Evolutionary conservation across 2,329 filamentous ascomycete species (phyloP), one percentile per base, ranked within the genome.

Genomic region (Tolypocladium ovalisporum): DNA sequence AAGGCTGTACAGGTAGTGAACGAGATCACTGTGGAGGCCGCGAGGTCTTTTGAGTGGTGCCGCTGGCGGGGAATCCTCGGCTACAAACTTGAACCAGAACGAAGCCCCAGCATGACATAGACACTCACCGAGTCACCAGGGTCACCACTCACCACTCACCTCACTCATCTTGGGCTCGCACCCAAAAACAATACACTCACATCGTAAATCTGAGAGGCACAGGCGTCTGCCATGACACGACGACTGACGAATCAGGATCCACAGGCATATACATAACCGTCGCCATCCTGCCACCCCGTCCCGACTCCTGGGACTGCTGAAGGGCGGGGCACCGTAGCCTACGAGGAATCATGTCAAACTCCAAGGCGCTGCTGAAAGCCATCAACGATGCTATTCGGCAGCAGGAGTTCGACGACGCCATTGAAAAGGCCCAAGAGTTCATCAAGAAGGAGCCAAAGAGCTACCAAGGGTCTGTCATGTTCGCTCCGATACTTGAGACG

Each of bases 281-380:
- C 29, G 29, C 47, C 13, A 2, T 12, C 3, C 47, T 22, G 47
- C 29, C 47, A 13, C 29, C 47, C 1, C 19, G 5, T 22, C 29
- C 10, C 9, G 40, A 22, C 39, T 37, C 36, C 42, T 32, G 27
- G 8, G 32, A 17, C 17, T 32, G 27, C 27, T n/a, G 27, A 52
- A 15, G 17, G n/a, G 17, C 47, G 4, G 19, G 19, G 47, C 19
- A 15, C 27, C 55, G 13, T 5, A 22, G 27, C 44, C 44, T 12
- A 12, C 27, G 22, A 12, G 47, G 17, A 35, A 54, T 27, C 61
- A 83, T 83, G 80, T 77, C 79, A 47, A 72, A 71, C 61, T 70
- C 77, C 68, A 96, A 96, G 75, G 81, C 86, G 56, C 83, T 86
- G 59, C 78, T 97, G 65, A 96, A 96, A 75, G 84, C 86, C 63